These are phyloP conservation scores for Coniochaeta prunicola DNA, from an alignment of 2,329 filamentous ascomycete genomes.

Conservation along the genomic window DNA sequence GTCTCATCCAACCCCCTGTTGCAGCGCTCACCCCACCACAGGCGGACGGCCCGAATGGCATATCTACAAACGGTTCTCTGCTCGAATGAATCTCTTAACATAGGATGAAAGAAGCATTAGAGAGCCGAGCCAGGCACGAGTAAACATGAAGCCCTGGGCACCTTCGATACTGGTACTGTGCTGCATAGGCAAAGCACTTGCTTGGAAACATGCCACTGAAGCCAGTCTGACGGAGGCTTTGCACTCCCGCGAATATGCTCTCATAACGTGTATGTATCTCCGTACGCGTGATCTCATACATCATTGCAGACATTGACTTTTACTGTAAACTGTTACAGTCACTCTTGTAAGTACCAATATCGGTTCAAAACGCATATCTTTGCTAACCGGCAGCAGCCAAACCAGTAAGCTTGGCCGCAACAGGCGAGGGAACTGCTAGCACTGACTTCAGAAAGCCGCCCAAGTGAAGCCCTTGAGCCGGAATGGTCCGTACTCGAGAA, in stretches of 20 bases:
- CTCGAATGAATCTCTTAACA: background rate
- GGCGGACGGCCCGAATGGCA: background rate
- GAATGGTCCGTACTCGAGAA: constrained; percentile 25
- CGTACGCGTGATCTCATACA: background rate
- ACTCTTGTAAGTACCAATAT: background rate
- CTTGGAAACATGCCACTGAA: constrained; percentile 16
- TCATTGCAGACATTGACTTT: background rate
- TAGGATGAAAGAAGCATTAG: background rate
- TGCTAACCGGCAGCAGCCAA: constrained; percentile 4
- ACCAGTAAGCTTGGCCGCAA: constrained; percentile 8
- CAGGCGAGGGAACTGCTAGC: constrained; percentile 10
- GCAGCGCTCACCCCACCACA: background rate
- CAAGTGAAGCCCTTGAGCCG: constrained; percentile 23
- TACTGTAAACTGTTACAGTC: background rate
- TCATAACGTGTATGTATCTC: constrained; percentile 24
- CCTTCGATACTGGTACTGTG: background rate
- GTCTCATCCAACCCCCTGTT: background rate
- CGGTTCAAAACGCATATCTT: background rate
- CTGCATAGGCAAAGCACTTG: background rate
- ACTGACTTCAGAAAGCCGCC: constrained; percentile 15
- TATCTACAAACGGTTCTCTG: background rate
- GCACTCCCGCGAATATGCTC: constrained; percentile 11
- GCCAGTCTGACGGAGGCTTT: constrained; percentile 5
- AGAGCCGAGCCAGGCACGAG: background rate
- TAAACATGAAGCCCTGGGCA: background rate